A percentile compares a stretch with the other conserved stretches of the same genome.
Conservation (phyloP, 1,284 basidiomycete genomes). For the Psilocybe mexicana region DNA sequence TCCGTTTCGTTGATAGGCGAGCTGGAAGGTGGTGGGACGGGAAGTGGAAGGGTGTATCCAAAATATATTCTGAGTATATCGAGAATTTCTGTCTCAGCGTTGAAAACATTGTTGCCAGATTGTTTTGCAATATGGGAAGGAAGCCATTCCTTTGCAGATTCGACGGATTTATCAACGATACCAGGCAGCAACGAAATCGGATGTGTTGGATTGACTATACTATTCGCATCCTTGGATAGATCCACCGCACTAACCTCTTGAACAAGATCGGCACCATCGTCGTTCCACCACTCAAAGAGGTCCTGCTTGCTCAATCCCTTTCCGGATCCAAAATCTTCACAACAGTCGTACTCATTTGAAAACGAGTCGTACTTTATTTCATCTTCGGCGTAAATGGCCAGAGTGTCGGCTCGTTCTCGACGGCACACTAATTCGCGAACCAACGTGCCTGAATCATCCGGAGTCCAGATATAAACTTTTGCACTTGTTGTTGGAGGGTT, state of each 20-base stretch:
- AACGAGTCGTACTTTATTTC: background rate
- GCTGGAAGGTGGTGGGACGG: background rate
- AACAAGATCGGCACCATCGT: too few relatives aligned
- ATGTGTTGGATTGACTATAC: too few relatives aligned
- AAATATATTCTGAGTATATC: background rate
- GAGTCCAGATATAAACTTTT: background rate
- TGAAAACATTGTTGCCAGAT: too few relatives aligned
- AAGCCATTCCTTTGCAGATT: background rate
- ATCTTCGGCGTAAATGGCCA: background rate
- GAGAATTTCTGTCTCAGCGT: background rate
- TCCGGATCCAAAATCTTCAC: background rate
- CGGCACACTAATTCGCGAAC: background rate
- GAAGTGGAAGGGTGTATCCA: conserved; percentile 1
- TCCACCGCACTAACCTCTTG: too few relatives aligned
- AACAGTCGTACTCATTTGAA: background rate
- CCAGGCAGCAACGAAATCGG: too few relatives aligned
- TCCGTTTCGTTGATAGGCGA: too few relatives aligned
- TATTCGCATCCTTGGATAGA: too few relatives aligned
- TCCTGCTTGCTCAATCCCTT: background rate
- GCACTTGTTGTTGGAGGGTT: background rate
- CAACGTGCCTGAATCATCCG: background rate
- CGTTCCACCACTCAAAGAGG: too few relatives aligned
- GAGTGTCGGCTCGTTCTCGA: background rate
- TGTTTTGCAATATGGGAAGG: background rate
- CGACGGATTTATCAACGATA: background rate